phyloP scores from a whole-genome alignment of 345 rosid species.

The Carallia pectinifolia region DNA sequence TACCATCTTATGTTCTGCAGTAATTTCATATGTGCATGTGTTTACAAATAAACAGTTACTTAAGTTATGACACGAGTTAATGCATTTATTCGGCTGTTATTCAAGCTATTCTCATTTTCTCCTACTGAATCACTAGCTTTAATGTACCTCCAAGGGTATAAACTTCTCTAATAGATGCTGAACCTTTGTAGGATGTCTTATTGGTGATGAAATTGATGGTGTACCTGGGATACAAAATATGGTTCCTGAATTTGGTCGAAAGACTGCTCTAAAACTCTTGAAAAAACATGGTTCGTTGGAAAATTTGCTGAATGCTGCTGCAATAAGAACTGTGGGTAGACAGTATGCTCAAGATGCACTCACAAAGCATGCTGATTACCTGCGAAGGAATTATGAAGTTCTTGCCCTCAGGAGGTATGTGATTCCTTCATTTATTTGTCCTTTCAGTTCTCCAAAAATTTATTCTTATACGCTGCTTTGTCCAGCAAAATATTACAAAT shows the following conservation, averaged over 20 bases:
- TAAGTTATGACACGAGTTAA: neutral
- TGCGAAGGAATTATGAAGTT: constrained; percentile 84
- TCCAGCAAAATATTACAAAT: neutral
- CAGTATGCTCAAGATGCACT: constrained; percentile 86
- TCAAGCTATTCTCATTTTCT: neutral
- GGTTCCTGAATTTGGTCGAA: constrained; percentile 85
- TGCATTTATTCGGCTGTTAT: neutral
- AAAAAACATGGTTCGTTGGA: constrained; percentile 83
- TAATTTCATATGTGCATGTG: neutral
- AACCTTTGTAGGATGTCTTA: constrained; percentile 59
- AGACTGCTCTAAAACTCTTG: constrained; percentile 78
- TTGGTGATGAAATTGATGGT: constrained; percentile 95
- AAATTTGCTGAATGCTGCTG: constrained; percentile 76
- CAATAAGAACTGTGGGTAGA: constrained; percentile 80
- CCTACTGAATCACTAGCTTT: neutral
- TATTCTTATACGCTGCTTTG: neutral
- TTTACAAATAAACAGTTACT: neutral
- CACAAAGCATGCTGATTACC: constrained; percentile 69
- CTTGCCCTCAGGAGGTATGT: constrained; percentile 71
- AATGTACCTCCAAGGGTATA: neutral
- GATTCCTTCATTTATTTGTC: neutral
- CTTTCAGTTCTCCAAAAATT: constrained; percentile 3
- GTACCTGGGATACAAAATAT: constrained; percentile 82
- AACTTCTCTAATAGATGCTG: constrained; percentile 4
- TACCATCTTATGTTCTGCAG: neutral